A percentile compares a stretch with the other conserved stretches of the same genome.
Conservation (phyloP, 2,329 filamentous ascomycete genomes). For the Pezicula carpinea region DNA sequence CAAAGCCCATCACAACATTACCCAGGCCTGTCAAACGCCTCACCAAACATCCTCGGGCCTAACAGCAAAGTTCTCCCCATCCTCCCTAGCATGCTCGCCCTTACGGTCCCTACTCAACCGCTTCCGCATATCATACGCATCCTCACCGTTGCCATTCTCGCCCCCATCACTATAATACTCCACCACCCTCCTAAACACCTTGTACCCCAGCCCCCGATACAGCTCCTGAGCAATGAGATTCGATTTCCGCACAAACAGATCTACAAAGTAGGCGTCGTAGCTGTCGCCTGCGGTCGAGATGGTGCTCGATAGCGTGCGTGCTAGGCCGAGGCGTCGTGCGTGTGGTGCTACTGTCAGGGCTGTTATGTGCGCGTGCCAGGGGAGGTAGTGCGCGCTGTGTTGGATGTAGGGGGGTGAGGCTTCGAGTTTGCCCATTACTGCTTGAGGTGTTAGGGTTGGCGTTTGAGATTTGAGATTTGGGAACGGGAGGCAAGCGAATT, state of each 20-base stretch:
- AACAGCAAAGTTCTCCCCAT: conserved; percentile 76
- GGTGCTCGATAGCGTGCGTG: conserved; percentile 74
- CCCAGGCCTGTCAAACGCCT: too few relatives aligned
- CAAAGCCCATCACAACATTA: too few relatives aligned
- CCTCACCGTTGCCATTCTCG: conserved; percentile 73
- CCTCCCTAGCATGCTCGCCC: conserved; percentile 69
- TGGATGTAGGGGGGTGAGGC: conserved; percentile 71
- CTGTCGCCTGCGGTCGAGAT: conserved; percentile 80
- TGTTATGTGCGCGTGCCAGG: conserved; percentile 98
- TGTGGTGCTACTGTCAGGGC: conserved; percentile 87
- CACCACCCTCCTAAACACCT: conserved; percentile 80
- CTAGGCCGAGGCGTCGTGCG: conserved; percentile 81
- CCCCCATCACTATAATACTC: conserved; percentile 87
- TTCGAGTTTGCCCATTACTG: conserved; percentile 93
- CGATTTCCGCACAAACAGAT: conserved; percentile 85
- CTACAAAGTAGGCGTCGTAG: conserved; percentile 88
- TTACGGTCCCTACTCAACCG: conserved; percentile 76
- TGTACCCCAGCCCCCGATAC: conserved; percentile 90
- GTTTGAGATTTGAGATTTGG: background rate
- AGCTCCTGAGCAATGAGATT: conserved; percentile 84
- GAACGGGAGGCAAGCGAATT: conserved; percentile 6
- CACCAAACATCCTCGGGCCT: conserved; percentile 83
- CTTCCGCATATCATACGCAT: conserved; percentile 97
- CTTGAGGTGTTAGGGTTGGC: background rate
- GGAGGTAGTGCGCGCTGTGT: conserved; percentile 84